phyloP scores from a whole-genome alignment of 106 monocot species.

The Amphibolis antarctica region DNA sequence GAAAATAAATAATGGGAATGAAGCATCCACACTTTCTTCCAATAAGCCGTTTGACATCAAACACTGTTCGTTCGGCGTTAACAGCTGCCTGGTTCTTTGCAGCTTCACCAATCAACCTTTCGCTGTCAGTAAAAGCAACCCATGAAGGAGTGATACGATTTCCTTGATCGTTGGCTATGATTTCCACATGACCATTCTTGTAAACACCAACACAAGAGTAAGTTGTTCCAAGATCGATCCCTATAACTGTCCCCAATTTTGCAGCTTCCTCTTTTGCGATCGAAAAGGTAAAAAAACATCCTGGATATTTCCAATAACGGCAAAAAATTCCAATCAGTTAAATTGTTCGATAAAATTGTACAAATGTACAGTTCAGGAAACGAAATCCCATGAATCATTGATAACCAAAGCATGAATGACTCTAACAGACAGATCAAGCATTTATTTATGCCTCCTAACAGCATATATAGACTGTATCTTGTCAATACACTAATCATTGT shows the following conservation, averaged over 20 bases:
- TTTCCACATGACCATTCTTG: constrained; percentile 39
- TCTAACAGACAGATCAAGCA: neutral
- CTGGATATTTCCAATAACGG: constrained; percentile 3
- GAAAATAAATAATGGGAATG: neutral
- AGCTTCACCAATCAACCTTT: constrained; percentile 39
- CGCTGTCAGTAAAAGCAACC: constrained; percentile 45
- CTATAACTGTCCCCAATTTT: constrained; percentile 25
- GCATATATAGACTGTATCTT: neutral
- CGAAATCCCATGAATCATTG: too few relatives aligned
- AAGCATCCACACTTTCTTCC: constrained; percentile 21
- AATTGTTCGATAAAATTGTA: too few relatives aligned
- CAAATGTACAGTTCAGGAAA: too few relatives aligned
- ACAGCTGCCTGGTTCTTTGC: constrained; percentile 41
- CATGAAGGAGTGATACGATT: constrained; percentile 41
- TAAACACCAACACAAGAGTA: constrained; percentile 49
- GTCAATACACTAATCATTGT: neutral
- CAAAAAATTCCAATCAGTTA: neutral
- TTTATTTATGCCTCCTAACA: neutral
- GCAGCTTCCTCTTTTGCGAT: constrained; percentile 21
- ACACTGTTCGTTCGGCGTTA: constrained; percentile 34
- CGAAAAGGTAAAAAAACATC: constrained; percentile 15
- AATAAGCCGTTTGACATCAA: constrained; percentile 34
- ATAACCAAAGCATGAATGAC: too few relatives aligned
- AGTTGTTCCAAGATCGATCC: constrained; percentile 41
- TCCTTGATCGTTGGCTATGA: constrained; percentile 47